Base-by-base conservation (phyloP, 495 filamentous ascomycete species). In the Margaritispora aquatica region DNA sequence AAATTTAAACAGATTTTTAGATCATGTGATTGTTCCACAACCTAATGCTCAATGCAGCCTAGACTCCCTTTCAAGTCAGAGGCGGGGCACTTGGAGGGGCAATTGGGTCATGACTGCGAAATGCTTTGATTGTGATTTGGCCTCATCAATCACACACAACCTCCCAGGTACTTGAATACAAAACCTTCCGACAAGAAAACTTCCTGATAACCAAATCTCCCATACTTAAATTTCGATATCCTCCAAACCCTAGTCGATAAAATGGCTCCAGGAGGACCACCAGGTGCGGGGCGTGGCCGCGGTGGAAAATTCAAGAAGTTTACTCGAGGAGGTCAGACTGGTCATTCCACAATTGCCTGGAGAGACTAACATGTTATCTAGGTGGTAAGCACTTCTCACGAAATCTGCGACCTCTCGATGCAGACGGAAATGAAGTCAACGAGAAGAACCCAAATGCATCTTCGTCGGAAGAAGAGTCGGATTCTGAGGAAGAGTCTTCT, bases 281-380 rank as follows among this genome's bases (percentile, higher is more conserved):
- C 78, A 38, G 79, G 75, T 23, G 69, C 67, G 50, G 76, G 71
- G 68, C 75, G 80, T 54, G 90, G 90, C 66, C 86, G 92, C 65
- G 91, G 88, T 63, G 90, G 90, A 72, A 98, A 97, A 75, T 96
- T 92, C 71, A 87, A 82, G 74, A 98, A 98, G 77, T 90, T 88
- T 60, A 88, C 87, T 56, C 82, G 94, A 75, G 94, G 94, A 78
- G 90, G 92, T 92, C 77, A 63, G 83, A n/a, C n/a, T n/a, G n/a
- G n/a, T n/a, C 71, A 20, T 26, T 49, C 44, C 5, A 15, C 54
- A 49, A 19, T 8, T 41, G 38, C 57, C 13, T n/a, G 54, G 55
- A 21, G 15, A 51, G 2, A 50, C 29, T 57, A 34, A 59, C 38
- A 17, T 36, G 26, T 54, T 8, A 22, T 51, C n/a, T 55, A 96